A percentile compares a stretch with the other conserved stretches of the same genome.
phyloP scores from a whole-genome alignment of 306 rosid genomes.

The Inga laurina region DNA sequence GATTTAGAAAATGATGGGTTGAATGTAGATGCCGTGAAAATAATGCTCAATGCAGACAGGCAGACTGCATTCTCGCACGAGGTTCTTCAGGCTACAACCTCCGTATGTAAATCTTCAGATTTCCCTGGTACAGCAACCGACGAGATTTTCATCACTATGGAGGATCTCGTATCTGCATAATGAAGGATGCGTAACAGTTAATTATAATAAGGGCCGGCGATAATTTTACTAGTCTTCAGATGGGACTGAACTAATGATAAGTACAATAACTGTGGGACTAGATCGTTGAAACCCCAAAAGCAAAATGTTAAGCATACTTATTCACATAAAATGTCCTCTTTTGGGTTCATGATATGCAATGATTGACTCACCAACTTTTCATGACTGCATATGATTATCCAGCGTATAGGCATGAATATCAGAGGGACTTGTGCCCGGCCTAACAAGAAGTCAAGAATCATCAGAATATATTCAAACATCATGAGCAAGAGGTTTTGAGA shows the following conservation, averaged over 20 bases:
- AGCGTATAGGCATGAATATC: constrained; percentile 86
- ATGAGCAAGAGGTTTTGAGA: constrained; percentile 26
- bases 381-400: constrained; percentile 73
- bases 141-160: neutral
- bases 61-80: neutral
- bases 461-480: constrained; percentile 30
- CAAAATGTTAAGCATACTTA: neutral
- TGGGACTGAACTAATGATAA: constrained; percentile 1
- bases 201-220: constrained; percentile 2
- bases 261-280: constrained; percentile 1
- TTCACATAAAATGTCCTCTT: neutral
- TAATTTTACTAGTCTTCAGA: neutral
- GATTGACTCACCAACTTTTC: constrained; percentile 53
- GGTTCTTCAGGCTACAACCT: constrained; percentile 3
- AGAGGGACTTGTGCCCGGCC: constrained; percentile 97
- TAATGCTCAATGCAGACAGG: neutral
- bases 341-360: constrained; percentile 3
- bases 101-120: constrained; percentile 7
- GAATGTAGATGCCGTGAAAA: neutral
- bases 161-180: neutral
- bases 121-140: constrained; percentile 6
- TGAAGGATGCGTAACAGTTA: neutral
- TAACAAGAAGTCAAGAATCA: constrained; percentile 40
- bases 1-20: neutral
- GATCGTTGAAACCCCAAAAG: constrained; percentile 3